These are phyloP conservation scores for Zymoseptoria crescenta DNA, from an alignment of 2,329 filamentous ascomycete genomes.

Conservation along the genomic window DNA sequence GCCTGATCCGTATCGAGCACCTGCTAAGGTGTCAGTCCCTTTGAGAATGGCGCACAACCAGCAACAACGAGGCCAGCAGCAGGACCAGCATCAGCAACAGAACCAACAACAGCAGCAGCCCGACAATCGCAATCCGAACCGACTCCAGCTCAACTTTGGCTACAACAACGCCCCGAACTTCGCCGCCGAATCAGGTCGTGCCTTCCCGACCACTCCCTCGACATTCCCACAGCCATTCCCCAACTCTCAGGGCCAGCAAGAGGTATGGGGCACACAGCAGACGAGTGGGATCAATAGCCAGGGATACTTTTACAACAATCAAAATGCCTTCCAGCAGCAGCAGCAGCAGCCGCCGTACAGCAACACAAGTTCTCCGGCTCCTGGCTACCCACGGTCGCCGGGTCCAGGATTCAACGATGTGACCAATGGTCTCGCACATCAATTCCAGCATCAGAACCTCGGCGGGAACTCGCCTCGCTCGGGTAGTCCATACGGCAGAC, in stretches of 20 bases:
- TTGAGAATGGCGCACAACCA: slow-evolving; percentile 14
- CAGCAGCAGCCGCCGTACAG: slow-evolving; percentile 37
- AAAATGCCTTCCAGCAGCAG: slow-evolving; percentile 32
- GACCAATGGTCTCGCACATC: slow-evolving; percentile 85
- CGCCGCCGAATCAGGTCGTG: slow-evolving; percentile 38
- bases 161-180: slow-evolving; percentile 39
- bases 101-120: slow-evolving; percentile 20
- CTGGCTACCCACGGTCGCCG: slow-evolving; percentile 51
- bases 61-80: slow-evolving; percentile 7
- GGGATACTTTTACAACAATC: slow-evolving; percentile 46
- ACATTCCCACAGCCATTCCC: slow-evolving; percentile 86
- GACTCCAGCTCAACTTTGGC: slow-evolving; percentile 47
- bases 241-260: slow-evolving; percentile 52
- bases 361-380: slow-evolving; percentile 29
- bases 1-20: background rate
- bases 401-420: slow-evolving; percentile 63
- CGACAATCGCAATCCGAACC: slow-evolving; percentile 33
- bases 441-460: slow-evolving; percentile 95
- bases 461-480: slow-evolving; percentile 53
- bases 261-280: slow-evolving; percentile 48
- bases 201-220: slow-evolving; percentile 68
- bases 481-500: slow-evolving; percentile 58
- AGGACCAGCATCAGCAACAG: slow-evolving; percentile 12
- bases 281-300: slow-evolving; percentile 35
- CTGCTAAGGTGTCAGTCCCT: background rate